Evolutionary conservation across 2,329 filamentous ascomycete genomes (phyloP).

Genomic region (Gyromitra esculenta): DNA sequence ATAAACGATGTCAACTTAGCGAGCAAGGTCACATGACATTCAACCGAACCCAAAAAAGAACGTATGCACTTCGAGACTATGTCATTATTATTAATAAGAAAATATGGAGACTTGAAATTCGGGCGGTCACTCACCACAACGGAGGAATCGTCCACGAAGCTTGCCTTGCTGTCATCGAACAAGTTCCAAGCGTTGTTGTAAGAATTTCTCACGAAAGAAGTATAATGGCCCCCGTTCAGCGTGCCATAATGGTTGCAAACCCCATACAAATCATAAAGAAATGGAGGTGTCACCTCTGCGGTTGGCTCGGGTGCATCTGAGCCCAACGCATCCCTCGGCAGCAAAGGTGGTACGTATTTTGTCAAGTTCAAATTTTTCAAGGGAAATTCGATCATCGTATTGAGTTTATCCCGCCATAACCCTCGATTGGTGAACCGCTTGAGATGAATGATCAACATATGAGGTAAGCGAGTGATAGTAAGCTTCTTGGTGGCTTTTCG

Average conservation of each 20-base stretch:
- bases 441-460: conserved; percentile 80
- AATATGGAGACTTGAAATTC: not conserved
- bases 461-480: conserved; percentile 79
- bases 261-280: conserved; percentile 84
- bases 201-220: conserved; percentile 76
- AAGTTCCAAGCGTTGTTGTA: conserved; percentile 89
- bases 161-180: conserved; percentile 78
- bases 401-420: conserved; percentile 72
- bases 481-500: conserved; percentile 75
- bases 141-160: conserved; percentile 55
- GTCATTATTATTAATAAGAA: conserved; percentile 35
- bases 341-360: conserved; percentile 65
- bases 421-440: conserved; percentile 72
- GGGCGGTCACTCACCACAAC: conserved; percentile 56
- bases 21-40: conserved; percentile 55
- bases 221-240: conserved; percentile 81
- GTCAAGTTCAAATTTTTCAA: conserved; percentile 74
- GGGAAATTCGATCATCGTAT: conserved; percentile 78
- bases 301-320: conserved; percentile 58
- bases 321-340: conserved; percentile 57
- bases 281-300: conserved; percentile 67
- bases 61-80: conserved; percentile 57
- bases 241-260: conserved; percentile 81
- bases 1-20: conserved; percentile 18
- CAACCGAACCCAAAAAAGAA: conserved; percentile 58